Evolutionary conservation across 768 basidiomycete species (phyloP).

Genomic region (Leccinum disarticulatum): DNA sequence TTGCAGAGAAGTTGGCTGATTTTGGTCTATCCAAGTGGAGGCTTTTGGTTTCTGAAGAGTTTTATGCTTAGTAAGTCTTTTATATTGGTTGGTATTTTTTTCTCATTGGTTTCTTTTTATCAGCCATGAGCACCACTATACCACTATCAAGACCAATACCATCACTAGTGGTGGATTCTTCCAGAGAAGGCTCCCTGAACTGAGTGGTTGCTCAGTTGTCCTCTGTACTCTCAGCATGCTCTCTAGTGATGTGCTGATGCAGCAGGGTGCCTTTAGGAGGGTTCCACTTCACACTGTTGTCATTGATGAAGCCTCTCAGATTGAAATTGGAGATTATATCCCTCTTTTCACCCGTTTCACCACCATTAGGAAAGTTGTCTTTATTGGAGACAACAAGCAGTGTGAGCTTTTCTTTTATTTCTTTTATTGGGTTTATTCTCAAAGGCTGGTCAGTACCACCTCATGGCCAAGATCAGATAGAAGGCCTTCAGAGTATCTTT

Average conservation of each 20-base stretch:
- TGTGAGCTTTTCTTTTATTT: constrained; percentile 41
- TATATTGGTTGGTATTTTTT: neutral
- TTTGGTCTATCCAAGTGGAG: constrained; percentile 56
- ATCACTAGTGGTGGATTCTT: constrained; percentile 48
- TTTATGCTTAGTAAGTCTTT: constrained; percentile 60
- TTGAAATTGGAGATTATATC: constrained; percentile 56
- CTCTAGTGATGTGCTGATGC: constrained; percentile 36
- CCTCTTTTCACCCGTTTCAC: constrained; percentile 34
- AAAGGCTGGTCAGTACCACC: constrained; percentile 63
- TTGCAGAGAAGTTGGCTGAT: constrained; percentile 73
- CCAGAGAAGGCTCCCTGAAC: constrained; percentile 29
- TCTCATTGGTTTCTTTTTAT: constrained; percentile 5
- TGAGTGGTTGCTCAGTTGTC: constrained; percentile 52
- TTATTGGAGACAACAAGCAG: constrained; percentile 69
- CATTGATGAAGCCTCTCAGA: constrained; percentile 69
- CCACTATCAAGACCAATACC: constrained; percentile 43
- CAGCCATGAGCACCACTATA: constrained; percentile 84
- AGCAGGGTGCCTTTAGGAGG: constrained; percentile 20
- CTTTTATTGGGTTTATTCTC: constrained; percentile 31
- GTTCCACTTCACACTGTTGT: constrained; percentile 49
- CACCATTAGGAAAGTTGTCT: constrained; percentile 51
- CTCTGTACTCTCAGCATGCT: constrained; percentile 82
- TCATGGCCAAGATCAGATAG: constrained; percentile 68
- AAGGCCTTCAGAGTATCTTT: constrained; percentile 72
- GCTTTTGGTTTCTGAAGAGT: constrained; percentile 70